A percentile compares a stretch with the other conserved stretches of the same genome.
phyloP scores from a whole-genome alignment of 2,329 filamentous ascomycete genomes.

The Xylariaceae sp. region DNA sequence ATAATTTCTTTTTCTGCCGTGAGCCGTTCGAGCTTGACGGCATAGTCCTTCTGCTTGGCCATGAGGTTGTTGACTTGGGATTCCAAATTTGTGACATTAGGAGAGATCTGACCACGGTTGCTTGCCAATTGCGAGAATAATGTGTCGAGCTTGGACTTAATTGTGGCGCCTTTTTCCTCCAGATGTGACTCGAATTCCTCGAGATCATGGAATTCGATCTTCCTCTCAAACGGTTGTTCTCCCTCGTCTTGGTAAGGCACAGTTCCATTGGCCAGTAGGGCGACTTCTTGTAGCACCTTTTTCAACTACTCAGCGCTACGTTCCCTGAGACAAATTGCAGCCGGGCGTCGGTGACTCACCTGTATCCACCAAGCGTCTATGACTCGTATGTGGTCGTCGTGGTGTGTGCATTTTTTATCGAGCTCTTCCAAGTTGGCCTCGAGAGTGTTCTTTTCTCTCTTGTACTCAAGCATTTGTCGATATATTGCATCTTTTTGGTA shows the following conservation, averaged over 20 bases:
- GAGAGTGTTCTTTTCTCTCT: slow-evolving; percentile 78
- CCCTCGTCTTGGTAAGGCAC: slow-evolving; percentile 40
- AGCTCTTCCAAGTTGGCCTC: slow-evolving; percentile 79
- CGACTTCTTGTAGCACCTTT: slow-evolving; percentile 62
- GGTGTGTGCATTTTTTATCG: slow-evolving; percentile 71
- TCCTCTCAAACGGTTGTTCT: slow-evolving; percentile 52
- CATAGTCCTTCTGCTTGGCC: slow-evolving; percentile 76
- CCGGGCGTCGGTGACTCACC: slow-evolving; percentile 48
- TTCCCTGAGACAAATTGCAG: background rate
- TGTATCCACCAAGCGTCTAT: slow-evolving; percentile 94
- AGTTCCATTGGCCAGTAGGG: slow-evolving; percentile 51
- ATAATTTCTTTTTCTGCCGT: slow-evolving; percentile 77
- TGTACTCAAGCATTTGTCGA: slow-evolving; percentile 97
- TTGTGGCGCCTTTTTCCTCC: slow-evolving; percentile 67
- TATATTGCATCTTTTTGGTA: slow-evolving; percentile 96
- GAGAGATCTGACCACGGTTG: slow-evolving; percentile 52
- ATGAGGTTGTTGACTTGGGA: slow-evolving; percentile 70
- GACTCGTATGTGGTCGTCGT: slow-evolving; percentile 88
- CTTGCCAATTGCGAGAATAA: slow-evolving; percentile 59
- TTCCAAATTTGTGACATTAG: slow-evolving; percentile 71
- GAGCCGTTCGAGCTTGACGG: slow-evolving; percentile 71
- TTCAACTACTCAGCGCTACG: slow-evolving; percentile 5
- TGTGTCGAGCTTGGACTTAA: slow-evolving; percentile 68
- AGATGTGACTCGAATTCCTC: slow-evolving; percentile 80
- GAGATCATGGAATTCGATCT: slow-evolving; percentile 58